Conservation (phyloP, 129 eudicot species). For the Chrysanthemum lavandulifolium region DNA sequence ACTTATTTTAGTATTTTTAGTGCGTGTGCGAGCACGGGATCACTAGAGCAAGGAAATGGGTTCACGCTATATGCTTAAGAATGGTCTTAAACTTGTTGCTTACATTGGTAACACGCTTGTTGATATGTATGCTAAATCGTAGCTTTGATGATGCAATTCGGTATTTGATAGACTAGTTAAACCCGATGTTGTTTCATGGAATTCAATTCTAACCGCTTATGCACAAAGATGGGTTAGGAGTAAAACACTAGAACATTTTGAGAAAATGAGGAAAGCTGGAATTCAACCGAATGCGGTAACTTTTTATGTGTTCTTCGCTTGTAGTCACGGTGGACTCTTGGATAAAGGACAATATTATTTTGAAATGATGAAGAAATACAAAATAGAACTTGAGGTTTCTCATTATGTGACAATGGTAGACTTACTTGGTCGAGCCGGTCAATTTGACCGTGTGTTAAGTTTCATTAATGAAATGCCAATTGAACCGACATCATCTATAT, state of each 20-base stretch:
- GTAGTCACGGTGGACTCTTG: constrained; percentile 46
- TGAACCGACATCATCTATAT: constrained; percentile 61
- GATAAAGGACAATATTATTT: too few species aligned
- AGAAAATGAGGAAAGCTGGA: constrained; percentile 57
- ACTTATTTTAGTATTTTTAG: too few species aligned
- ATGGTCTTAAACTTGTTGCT: too few species aligned
- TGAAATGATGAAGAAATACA: too few species aligned
- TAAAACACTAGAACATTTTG: constrained; percentile 55
- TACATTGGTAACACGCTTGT: constrained; percentile 67
- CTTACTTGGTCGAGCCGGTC: constrained; percentile 78
- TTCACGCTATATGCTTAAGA: too few species aligned
- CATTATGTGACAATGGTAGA: constrained; percentile 47
- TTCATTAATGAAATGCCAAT: constrained; percentile 56
- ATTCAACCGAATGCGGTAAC: constrained; percentile 59
- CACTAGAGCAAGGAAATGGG: too few species aligned
- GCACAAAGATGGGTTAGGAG: constrained; percentile 87
- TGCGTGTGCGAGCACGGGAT: too few species aligned
- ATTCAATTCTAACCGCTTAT: constrained; percentile 71
- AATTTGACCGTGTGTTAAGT: constrained; percentile 48
- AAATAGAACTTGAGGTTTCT: too few species aligned
- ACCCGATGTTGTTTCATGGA: constrained; percentile 79
- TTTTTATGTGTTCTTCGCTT: constrained; percentile 58
- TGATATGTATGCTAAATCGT: constrained; percentile 83
- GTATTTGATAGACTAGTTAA: constrained; percentile 54
- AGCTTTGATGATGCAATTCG: constrained; percentile 64